phyloP scores from a whole-genome alignment of 352 stramenopile genomes.

The Globisporangium ultimum region DNA sequence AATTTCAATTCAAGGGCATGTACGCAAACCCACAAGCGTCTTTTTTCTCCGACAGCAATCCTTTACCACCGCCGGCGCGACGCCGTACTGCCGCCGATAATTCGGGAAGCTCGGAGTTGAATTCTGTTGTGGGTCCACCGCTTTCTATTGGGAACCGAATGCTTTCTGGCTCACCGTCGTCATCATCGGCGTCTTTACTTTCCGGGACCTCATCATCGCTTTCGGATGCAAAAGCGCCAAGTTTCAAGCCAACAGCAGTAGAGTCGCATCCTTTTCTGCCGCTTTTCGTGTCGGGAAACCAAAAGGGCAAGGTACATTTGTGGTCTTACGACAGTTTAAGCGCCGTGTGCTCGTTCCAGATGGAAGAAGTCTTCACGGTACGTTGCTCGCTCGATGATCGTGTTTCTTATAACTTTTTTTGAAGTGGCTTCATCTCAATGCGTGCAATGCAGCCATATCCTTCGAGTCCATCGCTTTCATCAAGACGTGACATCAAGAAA shows the following conservation, averaged over 20 bases:
- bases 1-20: slow-evolving; percentile 83
- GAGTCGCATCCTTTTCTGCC: slow-evolving; percentile 75
- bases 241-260: slow-evolving; percentile 75
- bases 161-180: slow-evolving; percentile 15
- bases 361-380: slow-evolving; percentile 60
- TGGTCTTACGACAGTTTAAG: slow-evolving; percentile 85
- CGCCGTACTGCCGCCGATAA: slow-evolving; percentile 22
- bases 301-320: slow-evolving; percentile 77
- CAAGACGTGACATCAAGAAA: slow-evolving; percentile 64
- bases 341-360: slow-evolving; percentile 62
- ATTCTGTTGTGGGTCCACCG: slow-evolving; percentile 9
- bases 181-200: slow-evolving; percentile 13
- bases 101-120: slow-evolving; percentile 5
- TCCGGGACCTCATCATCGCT: slow-evolving; percentile 12
- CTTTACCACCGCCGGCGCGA: slow-evolving; percentile 15
- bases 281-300: slow-evolving; percentile 77
- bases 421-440: neutral
- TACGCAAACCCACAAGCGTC: slow-evolving; percentile 50
- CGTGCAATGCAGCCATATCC: slow-evolving; percentile 41
- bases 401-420: slow-evolving; percentile 1
- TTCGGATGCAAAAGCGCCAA: slow-evolving; percentile 47
- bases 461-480: slow-evolving; percentile 51
- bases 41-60: slow-evolving; percentile 26
- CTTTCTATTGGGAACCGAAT: slow-evolving; percentile 22
- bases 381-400: slow-evolving; percentile 3